Base-by-base conservation (phyloP, 305 asterid genomes). In the Rubia peregrina region DNA sequence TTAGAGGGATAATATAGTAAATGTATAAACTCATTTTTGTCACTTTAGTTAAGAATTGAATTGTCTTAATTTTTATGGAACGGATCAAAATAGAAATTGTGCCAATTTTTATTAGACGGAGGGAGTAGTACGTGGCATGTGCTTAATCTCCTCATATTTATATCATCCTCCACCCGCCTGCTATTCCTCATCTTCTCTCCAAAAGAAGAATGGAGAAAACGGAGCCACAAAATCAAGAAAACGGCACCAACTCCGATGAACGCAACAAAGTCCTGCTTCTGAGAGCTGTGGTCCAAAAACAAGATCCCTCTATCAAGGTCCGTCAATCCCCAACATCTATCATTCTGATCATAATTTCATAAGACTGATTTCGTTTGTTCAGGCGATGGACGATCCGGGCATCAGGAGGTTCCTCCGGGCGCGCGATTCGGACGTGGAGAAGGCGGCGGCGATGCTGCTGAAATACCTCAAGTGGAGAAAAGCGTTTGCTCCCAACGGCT, bases 331-430 rank as follows among this genome's bases (percentile, higher is more conserved):
- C 9, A 26, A 26, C 30, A 26, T 26, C 30, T 26, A 26, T 26
- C 30, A 26, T 26, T 26, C 30, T 3, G 10, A 55, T 38, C 26
- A 2, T 10, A 24, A 6, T 10, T 26, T 19, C n/a, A 13, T 13
- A 46, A 46, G 38, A 33, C 38, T 33, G 38, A 33, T 33, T 33
- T 33, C 10, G 46, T 7, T 7, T 42, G 1, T 17, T 51, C 59
- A 91, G 98, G 91, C 81, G 7, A 43, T 82, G 16, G 91, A 90
- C 60, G 92, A 92, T 68, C 55, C 67, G 14, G 80, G 89, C 33
- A 74, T 92, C 67, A 71, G 89, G 83, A 85, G 98, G 67, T 92
- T 92, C 77, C 97, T 92, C n/a, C 87, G 89, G 0, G 97, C 98
- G 1, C 89, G 97, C 0, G 83, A 85, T 70, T 80, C 72, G 10